Percentiles rank a stretch among this genome's conserved stretches.
Evolutionary conservation across 2,329 filamentous ascomycete species (phyloP).

Genomic region (Alternaria ethzedia): DNA sequence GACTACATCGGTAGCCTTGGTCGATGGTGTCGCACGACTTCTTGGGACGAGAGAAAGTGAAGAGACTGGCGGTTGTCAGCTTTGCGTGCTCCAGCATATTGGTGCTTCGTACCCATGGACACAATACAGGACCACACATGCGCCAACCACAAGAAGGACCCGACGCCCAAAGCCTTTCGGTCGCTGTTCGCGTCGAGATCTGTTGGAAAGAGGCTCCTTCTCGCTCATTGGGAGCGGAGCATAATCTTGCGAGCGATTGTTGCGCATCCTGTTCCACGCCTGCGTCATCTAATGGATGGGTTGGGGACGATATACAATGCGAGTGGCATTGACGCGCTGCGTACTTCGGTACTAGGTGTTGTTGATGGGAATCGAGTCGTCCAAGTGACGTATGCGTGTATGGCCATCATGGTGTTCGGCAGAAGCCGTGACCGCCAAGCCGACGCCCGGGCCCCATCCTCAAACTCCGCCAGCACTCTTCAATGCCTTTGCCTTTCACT

Average conservation of each 20-base stretch:
- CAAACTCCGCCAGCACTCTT: not conserved
- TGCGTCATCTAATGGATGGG: slow-evolving; percentile 22
- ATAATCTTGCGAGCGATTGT: slow-evolving; percentile 32
- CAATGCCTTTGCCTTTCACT: not conserved
- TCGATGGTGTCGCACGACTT: slow-evolving; percentile 60
- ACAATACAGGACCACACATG: slow-evolving; percentile 30
- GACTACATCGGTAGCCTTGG: slow-evolving; percentile 68
- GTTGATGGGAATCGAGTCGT: not conserved
- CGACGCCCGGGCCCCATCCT: not conserved
- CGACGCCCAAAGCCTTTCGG: slow-evolving; percentile 18
- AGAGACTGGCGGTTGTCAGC: slow-evolving; percentile 26
- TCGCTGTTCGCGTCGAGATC: slow-evolving; percentile 18
- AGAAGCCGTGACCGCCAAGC: not conserved
- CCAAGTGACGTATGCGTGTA: not conserved
- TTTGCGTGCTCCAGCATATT: not conserved
- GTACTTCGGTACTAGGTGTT: not conserved
- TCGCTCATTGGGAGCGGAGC: slow-evolving; percentile 39
- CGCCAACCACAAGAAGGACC: slow-evolving; percentile 24
- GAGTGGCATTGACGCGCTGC: not conserved
- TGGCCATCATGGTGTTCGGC: not conserved
- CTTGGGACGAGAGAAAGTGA: slow-evolving; percentile 15
- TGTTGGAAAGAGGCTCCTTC: slow-evolving; percentile 29
- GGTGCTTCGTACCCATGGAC: slow-evolving; percentile 28
- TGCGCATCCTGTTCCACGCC: slow-evolving; percentile 40
- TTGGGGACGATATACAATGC: not conserved